These are phyloP conservation scores for Paramyrothecium roridum DNA, from an alignment of 2,329 filamentous ascomycete genomes.

Conservation along the genomic window DNA sequence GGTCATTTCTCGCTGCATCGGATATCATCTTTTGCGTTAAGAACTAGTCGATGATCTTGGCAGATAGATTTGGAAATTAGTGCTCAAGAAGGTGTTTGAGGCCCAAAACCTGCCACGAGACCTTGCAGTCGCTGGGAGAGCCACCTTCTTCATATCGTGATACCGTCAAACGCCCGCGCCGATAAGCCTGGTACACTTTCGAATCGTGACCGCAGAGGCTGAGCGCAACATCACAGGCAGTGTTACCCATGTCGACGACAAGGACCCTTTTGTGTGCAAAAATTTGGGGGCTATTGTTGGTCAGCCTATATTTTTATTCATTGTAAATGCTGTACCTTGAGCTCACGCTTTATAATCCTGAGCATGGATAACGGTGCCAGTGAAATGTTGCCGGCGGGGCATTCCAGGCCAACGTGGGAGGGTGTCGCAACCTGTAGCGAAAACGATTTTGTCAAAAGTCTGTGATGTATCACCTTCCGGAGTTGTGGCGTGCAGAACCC, in stretches of 20 bases:
- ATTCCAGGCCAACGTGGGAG: neutral
- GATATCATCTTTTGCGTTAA: neutral
- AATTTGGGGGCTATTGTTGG: neutral
- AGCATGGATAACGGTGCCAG: neutral
- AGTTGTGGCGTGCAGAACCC: neutral
- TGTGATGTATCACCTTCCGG: neutral
- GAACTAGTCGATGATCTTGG: neutral
- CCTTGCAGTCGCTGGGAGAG: neutral
- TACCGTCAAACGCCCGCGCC: neutral
- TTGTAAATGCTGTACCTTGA: neutral
- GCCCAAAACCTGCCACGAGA: neutral
- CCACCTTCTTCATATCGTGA: neutral
- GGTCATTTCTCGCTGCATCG: neutral
- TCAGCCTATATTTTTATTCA: no score
- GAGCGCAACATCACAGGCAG: neutral
- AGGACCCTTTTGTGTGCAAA: neutral
- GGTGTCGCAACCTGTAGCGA: neutral
- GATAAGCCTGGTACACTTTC: neutral
- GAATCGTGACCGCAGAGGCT: neutral
- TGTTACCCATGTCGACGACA: neutral
- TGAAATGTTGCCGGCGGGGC: neutral
- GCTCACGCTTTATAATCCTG: neutral
- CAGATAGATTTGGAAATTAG: neutral
- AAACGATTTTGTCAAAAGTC: neutral
- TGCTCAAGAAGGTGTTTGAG: neutral